These are phyloP conservation scores for Diospyros kaki DNA, from an alignment of 148 eudicot species.

Conservation along the genomic window DNA sequence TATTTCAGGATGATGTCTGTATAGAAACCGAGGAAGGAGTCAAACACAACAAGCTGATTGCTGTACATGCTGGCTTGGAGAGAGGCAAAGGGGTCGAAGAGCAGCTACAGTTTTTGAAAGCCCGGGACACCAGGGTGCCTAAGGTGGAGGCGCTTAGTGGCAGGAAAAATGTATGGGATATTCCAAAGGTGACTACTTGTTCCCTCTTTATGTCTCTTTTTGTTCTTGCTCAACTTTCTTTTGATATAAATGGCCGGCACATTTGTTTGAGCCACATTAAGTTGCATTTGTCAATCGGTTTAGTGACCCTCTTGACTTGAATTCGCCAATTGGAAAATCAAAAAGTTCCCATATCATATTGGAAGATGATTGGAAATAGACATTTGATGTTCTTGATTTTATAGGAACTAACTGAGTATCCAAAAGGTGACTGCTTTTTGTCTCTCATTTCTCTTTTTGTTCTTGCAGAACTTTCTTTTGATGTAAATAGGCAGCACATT, in stretches of 20 bases:
- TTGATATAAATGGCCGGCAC: not conserved
- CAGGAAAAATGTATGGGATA: slow-evolving; percentile 75
- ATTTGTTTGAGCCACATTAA: slow-evolving; percentile 1
- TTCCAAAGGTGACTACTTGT: slow-evolving; percentile 55
- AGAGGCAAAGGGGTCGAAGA: slow-evolving; percentile 53
- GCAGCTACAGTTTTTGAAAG: slow-evolving; percentile 61
- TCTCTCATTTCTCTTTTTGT: not conserved
- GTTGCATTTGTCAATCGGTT: not conserved
- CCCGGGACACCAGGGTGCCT: slow-evolving; percentile 65
- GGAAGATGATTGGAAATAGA: not conserved
- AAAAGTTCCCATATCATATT: not conserved
- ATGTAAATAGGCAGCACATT: not conserved
- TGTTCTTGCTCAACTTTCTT: not conserved
- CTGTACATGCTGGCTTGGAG: slow-evolving; percentile 85
- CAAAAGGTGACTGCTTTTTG: slow-evolving; percentile 14
- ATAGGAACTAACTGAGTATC: slow-evolving; percentile 50
- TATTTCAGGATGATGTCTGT: slow-evolving; percentile 57
- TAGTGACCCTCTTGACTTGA: not conserved
- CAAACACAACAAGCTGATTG: slow-evolving; percentile 62
- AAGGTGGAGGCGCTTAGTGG: slow-evolving; percentile 79
- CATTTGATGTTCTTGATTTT: not conserved
- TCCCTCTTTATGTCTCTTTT: not conserved
- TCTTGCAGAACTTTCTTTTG: not conserved
- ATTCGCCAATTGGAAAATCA: not conserved
- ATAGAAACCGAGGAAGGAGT: slow-evolving; percentile 63